Conservation (phyloP, 1,284 basidiomycete species). For the Athelia sp. region DNA sequence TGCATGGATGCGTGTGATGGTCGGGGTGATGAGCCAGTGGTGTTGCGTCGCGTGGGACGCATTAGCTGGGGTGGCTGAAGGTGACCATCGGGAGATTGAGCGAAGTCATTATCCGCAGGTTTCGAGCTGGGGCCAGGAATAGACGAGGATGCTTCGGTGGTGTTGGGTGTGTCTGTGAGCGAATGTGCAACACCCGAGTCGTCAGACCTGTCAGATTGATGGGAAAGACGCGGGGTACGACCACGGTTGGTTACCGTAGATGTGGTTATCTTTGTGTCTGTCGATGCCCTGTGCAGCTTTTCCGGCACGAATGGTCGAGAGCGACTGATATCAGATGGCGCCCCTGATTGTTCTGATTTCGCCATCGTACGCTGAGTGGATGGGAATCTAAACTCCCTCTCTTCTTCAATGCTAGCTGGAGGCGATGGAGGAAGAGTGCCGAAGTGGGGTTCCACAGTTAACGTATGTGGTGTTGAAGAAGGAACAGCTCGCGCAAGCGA, state of each 20-base stretch:
- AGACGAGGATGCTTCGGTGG: slow-evolving; percentile 4
- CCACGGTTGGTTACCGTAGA: slow-evolving; percentile 16
- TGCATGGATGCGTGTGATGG: slow-evolving; percentile 17
- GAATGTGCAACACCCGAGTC: background rate
- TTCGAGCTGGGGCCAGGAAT: slow-evolving; percentile 2
- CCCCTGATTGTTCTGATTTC: slow-evolving; percentile 17
- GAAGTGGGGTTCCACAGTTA: slow-evolving; percentile 21
- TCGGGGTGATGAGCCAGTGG: slow-evolving; percentile 34
- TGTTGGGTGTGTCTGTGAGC: slow-evolving; percentile 6
- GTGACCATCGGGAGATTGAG: slow-evolving; percentile 40
- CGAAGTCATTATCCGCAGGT: slow-evolving; percentile 2
- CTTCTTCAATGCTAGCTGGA: slow-evolving; percentile 51
- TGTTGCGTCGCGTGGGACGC: slow-evolving; percentile 51
- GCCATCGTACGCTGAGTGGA: slow-evolving; percentile 12
- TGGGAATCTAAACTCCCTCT: slow-evolving; percentile 16
- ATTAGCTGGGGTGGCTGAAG: slow-evolving; percentile 40
- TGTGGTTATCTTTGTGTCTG: slow-evolving; percentile 41
- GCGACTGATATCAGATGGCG: slow-evolving; percentile 12
- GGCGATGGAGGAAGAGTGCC: slow-evolving; percentile 66
- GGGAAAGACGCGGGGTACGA: slow-evolving; percentile 13
- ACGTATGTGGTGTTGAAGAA: slow-evolving; percentile 11
- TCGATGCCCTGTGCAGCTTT: slow-evolving; percentile 35
- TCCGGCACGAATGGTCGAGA: slow-evolving; percentile 10
- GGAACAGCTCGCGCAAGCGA: slow-evolving; percentile 30
- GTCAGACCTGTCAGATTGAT: slow-evolving; percentile 12